A percentile compares a stretch with the other conserved stretches of the same genome.
Conservation (phyloP, 495 filamentous ascomycete genomes). For the Aspergillus cristatus region DNA sequence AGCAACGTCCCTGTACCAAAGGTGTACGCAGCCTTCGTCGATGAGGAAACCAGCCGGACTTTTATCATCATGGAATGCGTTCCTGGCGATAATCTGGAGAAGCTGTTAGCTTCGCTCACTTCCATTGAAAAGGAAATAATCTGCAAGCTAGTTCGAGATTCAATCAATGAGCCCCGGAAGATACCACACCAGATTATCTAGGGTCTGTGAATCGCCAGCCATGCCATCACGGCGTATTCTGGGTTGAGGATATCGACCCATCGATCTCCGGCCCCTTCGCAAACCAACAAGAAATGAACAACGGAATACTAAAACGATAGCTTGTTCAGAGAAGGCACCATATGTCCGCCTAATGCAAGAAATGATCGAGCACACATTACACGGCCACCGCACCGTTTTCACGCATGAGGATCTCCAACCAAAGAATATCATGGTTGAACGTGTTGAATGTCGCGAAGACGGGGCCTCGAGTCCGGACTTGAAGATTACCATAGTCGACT, state of each 20-base stretch:
- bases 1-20: constrained; percentile 15
- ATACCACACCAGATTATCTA: constrained; percentile 7
- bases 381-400: constrained; percentile 14
- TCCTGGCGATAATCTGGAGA: constrained; percentile 7
- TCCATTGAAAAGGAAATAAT: constrained; percentile 5
- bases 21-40: constrained; percentile 11
- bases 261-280: constrained; percentile 6
- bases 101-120: constrained; percentile 6
- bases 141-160: constrained; percentile 7
- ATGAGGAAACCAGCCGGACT: constrained; percentile 9
- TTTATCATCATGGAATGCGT: constrained; percentile 18
- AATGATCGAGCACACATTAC: constrained; percentile 11
- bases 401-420: constrained; percentile 25
- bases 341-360: constrained; percentile 9
- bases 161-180: constrained; percentile 8
- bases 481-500: constrained; percentile 35
- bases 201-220: constrained; percentile 3
- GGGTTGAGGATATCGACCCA: constrained; percentile 1
- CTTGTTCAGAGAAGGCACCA: too few species aligned
- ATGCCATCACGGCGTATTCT: constrained; percentile 7
- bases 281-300: constrained; percentile 6
- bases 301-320: constrained; percentile 4
- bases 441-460: constrained; percentile 9
- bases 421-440: constrained; percentile 24
- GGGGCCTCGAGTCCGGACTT: constrained; percentile 7